A percentile compares a stretch with the other conserved stretches of the same genome.
These are phyloP conservation scores for Amylocystis lapponica DNA, from an alignment of 768 basidiomycete species.

Conservation along the genomic window DNA sequence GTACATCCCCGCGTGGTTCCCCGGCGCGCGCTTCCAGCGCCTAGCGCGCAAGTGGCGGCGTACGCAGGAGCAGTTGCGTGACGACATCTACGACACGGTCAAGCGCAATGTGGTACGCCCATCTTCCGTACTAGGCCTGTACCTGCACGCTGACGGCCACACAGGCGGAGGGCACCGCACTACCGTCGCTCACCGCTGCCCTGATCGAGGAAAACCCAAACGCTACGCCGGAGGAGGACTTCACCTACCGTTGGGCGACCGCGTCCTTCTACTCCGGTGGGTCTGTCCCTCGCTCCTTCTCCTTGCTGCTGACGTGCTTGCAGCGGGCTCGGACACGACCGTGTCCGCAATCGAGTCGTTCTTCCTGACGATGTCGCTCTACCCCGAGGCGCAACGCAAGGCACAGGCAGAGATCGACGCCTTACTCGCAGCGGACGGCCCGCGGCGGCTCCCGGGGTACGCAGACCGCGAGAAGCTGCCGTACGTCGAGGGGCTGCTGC, in stretches of 20 bases:
- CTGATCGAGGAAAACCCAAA: slow-evolving; percentile 10
- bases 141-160: neutral
- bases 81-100: slow-evolving; percentile 25
- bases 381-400: slow-evolving; percentile 23
- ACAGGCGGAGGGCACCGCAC: slow-evolving; percentile 10
- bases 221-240: slow-evolving; percentile 9
- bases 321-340: no score
- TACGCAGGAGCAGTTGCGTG: slow-evolving; percentile 15
- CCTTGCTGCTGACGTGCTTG: no score
- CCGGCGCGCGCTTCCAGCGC: slow-evolving; percentile 11
- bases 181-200: slow-evolving; percentile 14
- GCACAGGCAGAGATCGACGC: slow-evolving; percentile 27
- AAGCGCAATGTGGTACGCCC: slow-evolving; percentile 7
- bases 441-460: slow-evolving; percentile 17
- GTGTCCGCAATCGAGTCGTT: slow-evolving; percentile 25
- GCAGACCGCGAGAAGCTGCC: slow-evolving; percentile 20
- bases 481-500: slow-evolving; percentile 18
- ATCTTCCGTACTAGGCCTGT: neutral
- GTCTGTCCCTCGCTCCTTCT: no score
- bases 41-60: slow-evolving; percentile 6
- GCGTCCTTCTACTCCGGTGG: slow-evolving; percentile 14
- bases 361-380: slow-evolving; percentile 25
- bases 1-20: slow-evolving; percentile 12
- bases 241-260: slow-evolving; percentile 10
- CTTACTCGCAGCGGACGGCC: slow-evolving; percentile 16